phyloP scores from a whole-genome alignment of 495 filamentous ascomycete species.

The Lophiostoma macrostomum region DNA sequence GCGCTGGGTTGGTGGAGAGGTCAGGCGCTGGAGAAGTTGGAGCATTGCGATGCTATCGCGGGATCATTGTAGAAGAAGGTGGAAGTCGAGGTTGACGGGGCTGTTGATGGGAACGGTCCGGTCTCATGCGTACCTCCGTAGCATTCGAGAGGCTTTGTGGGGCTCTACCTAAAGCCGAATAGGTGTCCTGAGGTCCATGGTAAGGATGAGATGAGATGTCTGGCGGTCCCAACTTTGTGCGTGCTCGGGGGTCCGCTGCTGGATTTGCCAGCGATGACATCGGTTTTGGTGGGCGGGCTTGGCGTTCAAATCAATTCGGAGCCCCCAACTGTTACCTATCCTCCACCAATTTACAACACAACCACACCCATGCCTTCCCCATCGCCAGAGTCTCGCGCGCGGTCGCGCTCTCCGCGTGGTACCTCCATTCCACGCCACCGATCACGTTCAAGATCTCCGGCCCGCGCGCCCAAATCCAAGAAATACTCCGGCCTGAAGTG shows the following conservation, averaged over 20 bases:
- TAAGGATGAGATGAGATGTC: no score
- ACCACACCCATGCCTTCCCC: constrained; percentile 2
- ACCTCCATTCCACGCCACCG: neutral
- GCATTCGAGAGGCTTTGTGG: no score
- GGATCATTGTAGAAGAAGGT: neutral
- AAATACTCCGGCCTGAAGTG: constrained; percentile 31
- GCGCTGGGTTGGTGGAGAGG: constrained; percentile 14
- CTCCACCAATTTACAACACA: neutral
- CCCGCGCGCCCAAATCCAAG: constrained; percentile 11
- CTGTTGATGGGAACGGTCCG: neutral
- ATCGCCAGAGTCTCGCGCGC: neutral
- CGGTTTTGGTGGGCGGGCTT: no score
- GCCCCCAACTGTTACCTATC: neutral
- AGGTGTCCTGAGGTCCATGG: no score
- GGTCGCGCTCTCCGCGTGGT: constrained; percentile 12
- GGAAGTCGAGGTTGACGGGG: neutral
- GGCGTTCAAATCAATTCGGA: neutral
- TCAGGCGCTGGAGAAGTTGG: constrained; percentile 11
- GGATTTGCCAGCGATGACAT: no score
- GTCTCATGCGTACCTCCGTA: no score
- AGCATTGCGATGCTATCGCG: constrained; percentile 7
- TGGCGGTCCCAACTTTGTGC: no score
- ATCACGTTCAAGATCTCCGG: constrained; percentile 22
- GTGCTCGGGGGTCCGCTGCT: no score
- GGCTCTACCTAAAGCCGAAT: no score